Conservation (phyloP, 768 basidiomycete species). For the Termitomyces titanicus region DNA sequence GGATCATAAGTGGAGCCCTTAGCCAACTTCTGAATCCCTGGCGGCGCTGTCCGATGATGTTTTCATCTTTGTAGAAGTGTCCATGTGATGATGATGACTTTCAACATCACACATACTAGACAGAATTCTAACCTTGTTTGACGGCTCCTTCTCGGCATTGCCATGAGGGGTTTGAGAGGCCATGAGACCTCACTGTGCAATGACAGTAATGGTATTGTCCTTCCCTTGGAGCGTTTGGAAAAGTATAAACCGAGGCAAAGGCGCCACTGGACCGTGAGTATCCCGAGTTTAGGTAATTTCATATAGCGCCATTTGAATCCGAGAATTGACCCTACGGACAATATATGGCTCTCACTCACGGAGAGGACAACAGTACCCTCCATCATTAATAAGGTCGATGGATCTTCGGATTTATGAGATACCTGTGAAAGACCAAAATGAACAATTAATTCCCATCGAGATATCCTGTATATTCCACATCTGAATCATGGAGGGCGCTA, state of each 20-base stretch:
- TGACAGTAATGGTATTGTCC: background rate
- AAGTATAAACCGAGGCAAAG: background rate
- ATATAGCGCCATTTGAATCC: too few species aligned
- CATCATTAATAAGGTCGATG: too few species aligned
- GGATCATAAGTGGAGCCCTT: background rate
- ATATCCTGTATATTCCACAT: background rate
- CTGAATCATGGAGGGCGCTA: background rate
- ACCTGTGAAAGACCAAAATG: background rate
- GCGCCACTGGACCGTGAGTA: background rate
- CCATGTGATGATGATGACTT: background rate
- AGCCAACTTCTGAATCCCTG: background rate
- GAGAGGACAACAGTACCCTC: too few species aligned
- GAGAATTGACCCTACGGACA: background rate
- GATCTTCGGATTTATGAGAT: background rate
- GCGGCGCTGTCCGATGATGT: background rate
- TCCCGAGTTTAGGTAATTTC: background rate
- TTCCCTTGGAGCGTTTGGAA: background rate
- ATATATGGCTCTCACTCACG: too few species aligned
- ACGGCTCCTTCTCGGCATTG: background rate
- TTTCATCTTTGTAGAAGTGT: background rate
- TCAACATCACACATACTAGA: background rate
- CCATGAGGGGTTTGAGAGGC: background rate
- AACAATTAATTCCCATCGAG: background rate
- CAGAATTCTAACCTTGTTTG: constrained; percentile 2
- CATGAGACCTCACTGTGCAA: too few species aligned